Base-by-base conservation (phyloP, 805 yeast species). In the Cyberlindnera americana region DNA sequence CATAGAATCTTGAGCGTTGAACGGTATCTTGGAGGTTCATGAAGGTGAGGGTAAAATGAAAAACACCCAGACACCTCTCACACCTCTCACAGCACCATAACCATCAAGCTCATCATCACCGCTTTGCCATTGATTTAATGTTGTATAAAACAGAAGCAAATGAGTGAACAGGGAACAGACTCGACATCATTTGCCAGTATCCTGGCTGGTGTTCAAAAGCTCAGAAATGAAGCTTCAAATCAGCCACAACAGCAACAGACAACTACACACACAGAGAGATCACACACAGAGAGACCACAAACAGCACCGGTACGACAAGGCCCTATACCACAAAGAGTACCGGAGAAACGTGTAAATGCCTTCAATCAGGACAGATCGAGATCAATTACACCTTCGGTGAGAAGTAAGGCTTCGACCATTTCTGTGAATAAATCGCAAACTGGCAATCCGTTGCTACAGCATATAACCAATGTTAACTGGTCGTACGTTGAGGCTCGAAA, bases 141-240 rank as follows among this genome's bases (percentile, higher is more conserved):
- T n/a, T n/a, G n/a, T n/a, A n/a, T n/a, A 26, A 26, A 14, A 13
- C 14, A 26, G 14, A 36, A 22, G 10, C 10, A 22, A 8, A 32
- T 25, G 34, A 24, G 22, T 5, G 31, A 21, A 3, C 29, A 37
- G 19, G 29, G 37, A 21, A 57, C 67, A 12, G 78, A 78, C 52
- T 66, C 83, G 2, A 71, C 83, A 3, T 82, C 89, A 0, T 83
- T 82, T 58, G 77, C 82, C 36, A 78, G 85, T 53, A 79, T 83
- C 28, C 57, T 82, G 31, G 87, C 81, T 5, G 84, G 83, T n/a
- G 86, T 81, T 3, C 67, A 75, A 56, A 71, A 72, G 40, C 69
- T 81, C 60, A 59, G 49, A 5, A 48, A 36, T 10, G 42, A 43
- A 59, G 69, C 19, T n/a, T 34, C 19, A 12, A 28, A 4, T 33